Evolutionary conservation across 208 protist species (phyloP).

Genomic region (Leishmania gerbilli): DNA sequence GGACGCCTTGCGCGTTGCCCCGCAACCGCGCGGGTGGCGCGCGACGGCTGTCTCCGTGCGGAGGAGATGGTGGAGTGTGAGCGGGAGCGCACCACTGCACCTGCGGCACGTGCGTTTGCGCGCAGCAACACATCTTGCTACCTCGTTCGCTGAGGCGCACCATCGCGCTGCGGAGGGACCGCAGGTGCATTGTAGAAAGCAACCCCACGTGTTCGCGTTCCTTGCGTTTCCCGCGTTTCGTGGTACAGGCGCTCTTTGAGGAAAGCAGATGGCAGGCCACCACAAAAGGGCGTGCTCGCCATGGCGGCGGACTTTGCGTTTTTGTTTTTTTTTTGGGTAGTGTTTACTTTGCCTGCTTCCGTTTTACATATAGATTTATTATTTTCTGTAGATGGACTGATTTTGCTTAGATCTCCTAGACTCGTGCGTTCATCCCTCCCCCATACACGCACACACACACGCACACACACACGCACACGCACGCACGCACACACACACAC

Average conservation of each 20-base stretch:
- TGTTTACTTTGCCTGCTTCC: background rate
- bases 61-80: background rate
- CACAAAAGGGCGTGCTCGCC: background rate
- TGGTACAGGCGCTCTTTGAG: background rate
- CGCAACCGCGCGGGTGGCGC: background rate
- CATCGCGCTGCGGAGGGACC: background rate
- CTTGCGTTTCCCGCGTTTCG: background rate
- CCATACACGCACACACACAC: no score
- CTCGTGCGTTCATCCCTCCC: no score
- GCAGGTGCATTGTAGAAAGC: background rate
- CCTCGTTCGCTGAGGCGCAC: background rate
- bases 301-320: background rate
- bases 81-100: background rate
- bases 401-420: no score
- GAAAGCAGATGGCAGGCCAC: background rate
- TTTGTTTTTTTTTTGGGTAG: background rate
- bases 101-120: background rate
- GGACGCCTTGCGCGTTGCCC: background rate
- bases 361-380: background rate
- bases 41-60: conserved; percentile 3
- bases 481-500: no score
- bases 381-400: background rate
- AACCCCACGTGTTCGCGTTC: background rate
- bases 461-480: no score
- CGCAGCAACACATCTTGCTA: background rate